Percentiles rank a stretch among this genome's conserved stretches.
These are phyloP conservation scores for Puccinia hordei DNA, from an alignment of 1,284 basidiomycete species.

Conservation along the genomic window DNA sequence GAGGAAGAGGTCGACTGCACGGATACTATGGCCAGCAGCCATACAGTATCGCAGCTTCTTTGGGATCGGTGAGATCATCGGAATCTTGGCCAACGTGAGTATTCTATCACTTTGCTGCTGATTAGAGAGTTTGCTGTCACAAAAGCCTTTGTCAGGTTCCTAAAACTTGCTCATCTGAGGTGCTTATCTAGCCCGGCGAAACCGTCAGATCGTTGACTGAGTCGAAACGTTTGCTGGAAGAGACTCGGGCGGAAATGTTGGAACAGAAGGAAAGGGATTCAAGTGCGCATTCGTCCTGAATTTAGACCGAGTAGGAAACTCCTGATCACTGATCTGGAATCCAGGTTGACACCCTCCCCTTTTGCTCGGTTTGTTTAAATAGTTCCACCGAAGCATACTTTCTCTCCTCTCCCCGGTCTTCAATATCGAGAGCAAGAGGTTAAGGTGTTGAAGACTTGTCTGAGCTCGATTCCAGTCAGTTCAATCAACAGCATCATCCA, in stretches of 20 bases:
- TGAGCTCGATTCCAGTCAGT: conserved; percentile 61
- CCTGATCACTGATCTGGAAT: conserved; percentile 53
- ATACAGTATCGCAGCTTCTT: conserved; percentile 64
- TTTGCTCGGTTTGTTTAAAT: background rate
- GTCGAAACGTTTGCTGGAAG: conserved; percentile 71
- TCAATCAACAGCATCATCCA: background rate
- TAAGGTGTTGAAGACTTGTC: conserved; percentile 66
- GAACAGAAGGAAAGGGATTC: conserved; percentile 63
- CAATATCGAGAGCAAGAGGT: conserved; percentile 70
- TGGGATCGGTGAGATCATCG: conserved; percentile 73
- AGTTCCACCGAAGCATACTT: conserved; percentile 69
- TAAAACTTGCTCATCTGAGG: too few relatives aligned
- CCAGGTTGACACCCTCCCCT: background rate
- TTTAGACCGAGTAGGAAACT: conserved; percentile 67
- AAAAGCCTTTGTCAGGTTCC: background rate
- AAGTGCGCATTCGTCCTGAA: conserved; percentile 37
- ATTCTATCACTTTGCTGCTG: background rate
- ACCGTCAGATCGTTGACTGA: conserved; percentile 76
- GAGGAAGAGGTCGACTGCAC: background rate
- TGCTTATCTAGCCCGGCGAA: conserved; percentile 65
- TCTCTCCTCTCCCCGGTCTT: conserved; percentile 73
- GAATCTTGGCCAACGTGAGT: conserved; percentile 70
- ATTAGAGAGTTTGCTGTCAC: background rate
- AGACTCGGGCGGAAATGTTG: conserved; percentile 71
- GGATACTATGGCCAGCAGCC: background rate